Base-by-base conservation (phyloP, 768 basidiomycete genomes). In the Cystofilobasidium capitatum region DNA sequence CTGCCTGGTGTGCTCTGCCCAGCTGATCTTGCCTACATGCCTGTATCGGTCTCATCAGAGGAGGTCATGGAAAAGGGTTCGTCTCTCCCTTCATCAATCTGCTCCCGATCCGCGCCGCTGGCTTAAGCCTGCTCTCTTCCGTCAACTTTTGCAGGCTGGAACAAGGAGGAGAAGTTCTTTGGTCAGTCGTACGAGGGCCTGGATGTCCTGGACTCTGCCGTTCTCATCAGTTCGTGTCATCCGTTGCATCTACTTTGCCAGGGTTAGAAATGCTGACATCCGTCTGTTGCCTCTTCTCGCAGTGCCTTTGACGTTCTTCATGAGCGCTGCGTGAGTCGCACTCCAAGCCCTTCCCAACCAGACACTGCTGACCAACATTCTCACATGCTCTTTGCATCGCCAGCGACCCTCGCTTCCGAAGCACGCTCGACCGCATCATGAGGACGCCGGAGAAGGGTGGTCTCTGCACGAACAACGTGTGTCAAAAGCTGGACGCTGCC, bases 161-260 rank as follows among this genome's bases (percentile, higher is more conserved):
- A 58, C 20, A 40, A 58, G 58, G 33, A 58, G 62, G 68, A 69
- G 62, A 57, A 45, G 45, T 69, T 69, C 62, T 69, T 69, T 33
- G 86, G 85, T 26, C 93, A 99, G 78, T 87, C 87, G 73, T 99
- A 92, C 76, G 94, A 97, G 72, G 88, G 90, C 70, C 84, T 81
- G 0, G 81, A 86, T 51, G 81, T 88, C 13, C 49, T 66, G 59
- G 58, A 66, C 57, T 36, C 42, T 2, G 60, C 59, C 39, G 51
- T 65, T 31, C 66, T 62, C 57, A 47, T 72, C 64, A 71, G n/a
- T 70, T 66, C 63, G 66, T 22, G 44, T 70, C 9, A 35, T 60
- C n/a, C 10, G 55, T 47, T 63, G 40, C 33, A 39, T 65, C 42
- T 44, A 22, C 12, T 12, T 44, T 22, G 42, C 12, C 42, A 12